phyloP scores from a whole-genome alignment of 108 stramenopile genomes.

The Cyclotella kingstonii region DNA sequence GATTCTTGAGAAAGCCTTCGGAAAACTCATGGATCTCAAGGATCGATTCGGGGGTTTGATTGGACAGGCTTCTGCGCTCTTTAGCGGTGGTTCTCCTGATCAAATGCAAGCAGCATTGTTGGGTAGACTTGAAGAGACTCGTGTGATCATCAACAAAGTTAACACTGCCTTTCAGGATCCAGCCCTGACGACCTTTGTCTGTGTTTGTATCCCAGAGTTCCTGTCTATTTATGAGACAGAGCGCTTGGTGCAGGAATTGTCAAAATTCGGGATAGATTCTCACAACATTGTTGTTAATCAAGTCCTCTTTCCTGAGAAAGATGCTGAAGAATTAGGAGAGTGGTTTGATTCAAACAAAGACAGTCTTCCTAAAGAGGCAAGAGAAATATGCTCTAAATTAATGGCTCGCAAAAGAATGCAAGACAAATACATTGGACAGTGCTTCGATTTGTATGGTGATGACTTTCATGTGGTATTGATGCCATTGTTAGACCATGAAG shows the following conservation, averaged over 20 bases:
- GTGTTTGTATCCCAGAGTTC: constrained; percentile 99
- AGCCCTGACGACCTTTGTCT: constrained; percentile 96
- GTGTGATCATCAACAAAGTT: constrained; percentile 91
- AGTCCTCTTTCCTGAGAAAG: constrained; percentile 98
- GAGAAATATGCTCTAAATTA: constrained; percentile 94
- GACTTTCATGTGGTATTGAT: constrained; percentile 98
- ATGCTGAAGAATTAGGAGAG: constrained; percentile 91
- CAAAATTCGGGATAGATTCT: constrained; percentile 97
- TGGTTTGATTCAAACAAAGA: constrained; percentile 89
- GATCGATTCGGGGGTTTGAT: constrained; percentile 95
- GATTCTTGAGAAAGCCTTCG: constrained; percentile 95
- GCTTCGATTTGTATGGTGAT: constrained; percentile 97
- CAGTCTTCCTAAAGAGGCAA: constrained; percentile 81
- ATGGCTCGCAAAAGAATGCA: constrained; percentile 99
- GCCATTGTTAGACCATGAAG: constrained; percentile 98
- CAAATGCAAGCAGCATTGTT: constrained; percentile 80
- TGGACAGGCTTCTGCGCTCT: constrained; percentile 90
- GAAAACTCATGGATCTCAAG: constrained; percentile 96
- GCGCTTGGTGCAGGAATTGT: constrained; percentile 98
- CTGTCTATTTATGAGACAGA: constrained; percentile 99
- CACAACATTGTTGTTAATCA: constrained; percentile 99
- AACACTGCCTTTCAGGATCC: constrained; percentile 97
- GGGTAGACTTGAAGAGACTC: constrained; percentile 91
- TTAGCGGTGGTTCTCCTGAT: constrained; percentile 77
- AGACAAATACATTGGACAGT: constrained; percentile 99